A percentile compares a stretch with the other conserved stretches of the same genome.
These are phyloP conservation scores for Hypericum androsaemum DNA, from an alignment of 345 rosid genomes.

Conservation along the genomic window DNA sequence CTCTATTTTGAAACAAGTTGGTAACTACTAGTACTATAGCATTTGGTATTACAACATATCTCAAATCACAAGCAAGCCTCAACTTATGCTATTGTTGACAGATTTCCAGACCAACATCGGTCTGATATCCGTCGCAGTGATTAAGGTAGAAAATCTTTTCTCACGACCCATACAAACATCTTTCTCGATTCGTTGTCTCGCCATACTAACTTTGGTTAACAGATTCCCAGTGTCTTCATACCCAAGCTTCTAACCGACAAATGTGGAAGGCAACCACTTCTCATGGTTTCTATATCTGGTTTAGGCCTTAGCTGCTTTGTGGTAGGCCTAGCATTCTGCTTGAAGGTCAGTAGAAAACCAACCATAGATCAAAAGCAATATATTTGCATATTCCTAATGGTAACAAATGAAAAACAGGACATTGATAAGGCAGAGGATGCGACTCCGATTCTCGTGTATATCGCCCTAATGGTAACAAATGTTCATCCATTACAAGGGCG, in stretches of 20 bases:
- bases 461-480: slow-evolving; percentile 27
- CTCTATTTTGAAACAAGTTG: too few species aligned
- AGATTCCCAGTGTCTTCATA: slow-evolving; percentile 11
- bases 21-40: too few species aligned
- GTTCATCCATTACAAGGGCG: not conserved
- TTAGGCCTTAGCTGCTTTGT: too few species aligned
- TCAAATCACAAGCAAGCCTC: not conserved
- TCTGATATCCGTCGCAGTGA: not conserved
- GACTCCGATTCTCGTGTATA: slow-evolving; percentile 18
- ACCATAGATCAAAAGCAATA: too few species aligned
- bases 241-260: too few species aligned
- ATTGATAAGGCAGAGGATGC: slow-evolving; percentile 9
- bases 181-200: too few species aligned
- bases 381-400: too few species aligned
- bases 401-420: slow-evolving; percentile 12
- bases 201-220: slow-evolving; percentile 10
- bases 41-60: slow-evolving; percentile 18
- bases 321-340: slow-evolving; percentile 21
- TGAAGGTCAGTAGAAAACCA: too few species aligned
- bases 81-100: not conserved
- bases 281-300: too few species aligned
- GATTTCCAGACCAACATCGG: not conserved
- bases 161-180: too few species aligned
- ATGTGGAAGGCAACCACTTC: too few species aligned
- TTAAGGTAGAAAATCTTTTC: too few species aligned